A percentile compares a stretch with the other conserved stretches of the same genome.
phyloP scores from a whole-genome alignment of 2,329 filamentous ascomycete genomes.

The Colletotrichum magnum region DNA sequence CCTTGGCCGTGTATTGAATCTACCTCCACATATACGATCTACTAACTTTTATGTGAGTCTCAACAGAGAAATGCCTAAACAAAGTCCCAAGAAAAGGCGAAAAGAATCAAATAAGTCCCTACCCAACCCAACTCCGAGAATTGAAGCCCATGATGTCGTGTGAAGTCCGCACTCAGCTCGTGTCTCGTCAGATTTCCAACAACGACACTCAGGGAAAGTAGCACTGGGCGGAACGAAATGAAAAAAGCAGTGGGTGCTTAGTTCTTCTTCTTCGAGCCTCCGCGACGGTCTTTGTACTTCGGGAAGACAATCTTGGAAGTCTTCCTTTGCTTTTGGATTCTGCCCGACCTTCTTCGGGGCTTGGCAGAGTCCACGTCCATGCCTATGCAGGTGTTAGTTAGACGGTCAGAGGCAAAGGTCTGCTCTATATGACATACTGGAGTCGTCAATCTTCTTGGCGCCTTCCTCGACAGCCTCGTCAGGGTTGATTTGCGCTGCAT shows the following conservation, averaged over 20 bases:
- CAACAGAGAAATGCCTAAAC: constrained; percentile 4
- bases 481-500: constrained; percentile 46
- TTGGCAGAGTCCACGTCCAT: constrained; percentile 72
- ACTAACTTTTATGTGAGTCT: constrained; percentile 20
- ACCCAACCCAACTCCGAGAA: constrained; percentile 26
- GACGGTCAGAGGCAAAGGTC: constrained; percentile 42
- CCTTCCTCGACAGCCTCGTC: constrained; percentile 44
- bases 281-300: constrained; percentile 68
- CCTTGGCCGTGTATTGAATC: not conserved
- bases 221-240: not conserved
- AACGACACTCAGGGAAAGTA: not conserved
- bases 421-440: constrained; percentile 15
- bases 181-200: not conserved
- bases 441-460: constrained; percentile 47
- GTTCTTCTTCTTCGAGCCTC: constrained; percentile 56
- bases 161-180: not conserved
- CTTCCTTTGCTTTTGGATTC: constrained; percentile 70
- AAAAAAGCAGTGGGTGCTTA: constrained; percentile 16
- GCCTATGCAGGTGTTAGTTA: constrained; percentile 49
- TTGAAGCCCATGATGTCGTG: not conserved
- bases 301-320: constrained; percentile 72
- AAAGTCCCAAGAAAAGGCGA: not conserved
- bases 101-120: constrained; percentile 10
- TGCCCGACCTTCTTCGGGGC: constrained; percentile 53
- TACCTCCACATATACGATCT: constrained; percentile 1